Evolutionary conservation across 2,329 filamentous ascomycete genomes (phyloP), one percentile per base, ranked within the genome.

Genomic region (Sporothrix schenckii): DNA sequence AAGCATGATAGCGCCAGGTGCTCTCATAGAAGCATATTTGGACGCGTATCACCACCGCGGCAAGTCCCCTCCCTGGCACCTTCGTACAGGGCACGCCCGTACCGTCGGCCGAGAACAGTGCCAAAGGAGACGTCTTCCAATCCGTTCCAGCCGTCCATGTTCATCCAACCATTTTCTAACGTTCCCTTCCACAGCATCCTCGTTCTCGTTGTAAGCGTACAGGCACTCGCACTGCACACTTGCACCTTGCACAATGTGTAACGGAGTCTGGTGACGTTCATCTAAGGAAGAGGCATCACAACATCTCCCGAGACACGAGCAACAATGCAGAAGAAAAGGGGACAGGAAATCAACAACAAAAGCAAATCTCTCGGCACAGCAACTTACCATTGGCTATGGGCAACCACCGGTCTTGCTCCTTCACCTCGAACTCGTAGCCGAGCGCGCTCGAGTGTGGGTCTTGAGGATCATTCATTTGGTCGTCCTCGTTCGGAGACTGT

Each of bases 371-470:
- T 75, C 13, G 75, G 75, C 77, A 82, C 2, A 34, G 39, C 54
- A 24, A 95, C 95, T 88, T 88, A 99, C 95, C 95, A 93, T 99
- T 99, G 84, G 95, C 95, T 88, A 99, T 99, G 81, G 95, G 95
- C 81, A 99, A 88, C 95, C 95, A 99, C 87, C 95, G 87, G 84
- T 99, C 95, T 84, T 99, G 95, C 84, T 99, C 95, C 87, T 98
- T 98, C 83, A 98, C 94, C 84, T 98, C 94, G 81, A 97, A 97
- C 85, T 98, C 94, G 80, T 93, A 93, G 82, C 85, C 89, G 82
- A 91, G 86, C 81, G 87, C 90, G 81, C 87, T 87, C 81, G 86
- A 86, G 85, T 93, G 91, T 89, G 88, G 87, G 84, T 92, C 90
- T 82, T 90, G 88, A 83, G 87, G 84, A 81, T 93, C 92, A 85